Base-by-base conservation (phyloP, 305 asterid genomes). In the Plantago coronopus region DNA sequence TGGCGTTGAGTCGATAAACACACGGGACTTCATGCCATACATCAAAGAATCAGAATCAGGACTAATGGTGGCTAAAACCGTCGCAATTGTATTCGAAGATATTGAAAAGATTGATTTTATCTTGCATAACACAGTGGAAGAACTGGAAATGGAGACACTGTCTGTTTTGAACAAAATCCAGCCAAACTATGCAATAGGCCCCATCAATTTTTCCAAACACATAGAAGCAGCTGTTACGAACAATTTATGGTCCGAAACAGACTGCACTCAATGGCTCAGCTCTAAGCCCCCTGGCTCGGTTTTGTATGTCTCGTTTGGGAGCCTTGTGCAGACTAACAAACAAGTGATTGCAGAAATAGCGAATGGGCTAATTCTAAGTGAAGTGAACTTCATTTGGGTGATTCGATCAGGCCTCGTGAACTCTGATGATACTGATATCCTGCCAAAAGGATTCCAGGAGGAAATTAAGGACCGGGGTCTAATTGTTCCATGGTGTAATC, bases 221-320 rank as follows among this genome's bases (percentile, higher is more conserved):
- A 50, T 55, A 0, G 55, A 72, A 7, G 53, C 34, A 25, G 16
- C 48, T 8, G 60, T 75, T 20, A 55, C 67, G 51, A 69, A 72
- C 5, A 85, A 83, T 46, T 61, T 85, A 14, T 69, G 80, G 80
- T 64, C 81, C 0, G 73, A 80, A 63, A 62, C 79, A 1, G 80
- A 85, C 51, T 78, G 87, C 74, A 56, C 72, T 4, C 58, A 68
- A 5, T 85, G 89, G 94, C 87, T 85, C 51, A 70, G 54, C 48
- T 31, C 66, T 10, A 80, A 76, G 68, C 71, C 83, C 12, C 23
- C 73, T 13, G 62, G 78, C 3, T 78, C 94, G 3, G 94, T 85
- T 8, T 54, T 85, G 25, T 85, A 82, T 51, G 76, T 85, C 45
- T 85, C 94, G 0, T 82, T 87, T 54, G 95, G 95, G 0, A 82